Base-by-base conservation (phyloP, 2,329 filamentous ascomycete genomes). In the Fusarium chuoi region DNA sequence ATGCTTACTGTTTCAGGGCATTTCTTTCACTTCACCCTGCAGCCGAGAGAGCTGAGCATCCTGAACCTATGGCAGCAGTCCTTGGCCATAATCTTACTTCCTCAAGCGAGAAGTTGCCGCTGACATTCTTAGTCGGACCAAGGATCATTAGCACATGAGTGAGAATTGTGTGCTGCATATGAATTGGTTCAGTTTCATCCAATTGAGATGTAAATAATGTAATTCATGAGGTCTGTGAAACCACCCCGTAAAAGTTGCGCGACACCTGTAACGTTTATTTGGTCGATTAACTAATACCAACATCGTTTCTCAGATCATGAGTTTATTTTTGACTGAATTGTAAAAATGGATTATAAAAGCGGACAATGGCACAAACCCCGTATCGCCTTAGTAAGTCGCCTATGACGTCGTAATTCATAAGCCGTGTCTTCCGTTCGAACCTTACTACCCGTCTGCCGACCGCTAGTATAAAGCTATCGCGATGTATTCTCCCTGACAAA, bases 401-500 rank as follows among this genome's bases (percentile, higher is more conserved):
- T 5, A 36, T 58, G 24, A 49, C 41, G 55, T 36, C 14, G 30
- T 8, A n/a, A 36, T 58, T 48, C n/a, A 12, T 58, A 28, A 48
- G 30, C 55, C 8, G 11, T 7, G 8, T 20, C 6, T 42, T n/a
- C 52, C 12, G 22, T 6, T 3, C 5, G 14, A 28, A 24, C 36
- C 26, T 17, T 28, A 6, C 3, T 36, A 20, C 18, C 24, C 24
- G 24, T 12, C 12, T 36, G 15, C 41, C 20, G 18, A 15, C 14
- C 41, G 4, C 20, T 1, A 2, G 15, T 28, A 36, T 49, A 36
- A 36, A 48, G 1, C 18, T 15, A 15, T 18, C 2, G 7, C 18
- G 18, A 48, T 18, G 0, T 14, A 6, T 6, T 17, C 14, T 22
- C 8, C 3, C 6, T 3, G 0, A 7, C 4, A 57, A 46, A n/a